phyloP scores from a whole-genome alignment of 2,329 filamentous ascomycete genomes.

The Karstenula rhodostoma region DNA sequence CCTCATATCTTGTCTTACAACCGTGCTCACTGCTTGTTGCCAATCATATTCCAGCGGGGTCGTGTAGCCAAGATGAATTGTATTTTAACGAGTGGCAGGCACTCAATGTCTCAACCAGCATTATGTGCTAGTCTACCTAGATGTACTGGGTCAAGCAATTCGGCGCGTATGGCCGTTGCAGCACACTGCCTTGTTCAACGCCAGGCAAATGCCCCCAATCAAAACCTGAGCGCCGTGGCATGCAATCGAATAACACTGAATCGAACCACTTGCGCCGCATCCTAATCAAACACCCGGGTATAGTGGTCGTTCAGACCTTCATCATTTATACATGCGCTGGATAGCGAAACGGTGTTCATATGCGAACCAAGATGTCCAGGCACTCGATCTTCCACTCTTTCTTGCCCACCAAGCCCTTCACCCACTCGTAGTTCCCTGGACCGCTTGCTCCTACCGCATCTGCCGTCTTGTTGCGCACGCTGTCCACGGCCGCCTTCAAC shows the following conservation, averaged over 20 bases:
- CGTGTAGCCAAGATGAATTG: not conserved
- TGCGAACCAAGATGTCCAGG: constrained; percentile 83
- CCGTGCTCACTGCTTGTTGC: not conserved
- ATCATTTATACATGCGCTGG: constrained; percentile 5
- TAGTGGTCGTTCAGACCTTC: constrained; percentile 7
- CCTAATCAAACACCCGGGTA: not conserved
- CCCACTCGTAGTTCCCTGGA: constrained; percentile 76
- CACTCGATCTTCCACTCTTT: constrained; percentile 92
- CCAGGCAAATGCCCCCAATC: constrained; percentile 31
- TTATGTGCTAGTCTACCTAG: not conserved
- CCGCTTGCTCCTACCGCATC: constrained; percentile 66
- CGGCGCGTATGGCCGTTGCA: not conserved
- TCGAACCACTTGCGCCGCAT: not conserved
- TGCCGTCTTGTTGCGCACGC: constrained; percentile 39
- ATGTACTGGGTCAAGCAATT: not conserved
- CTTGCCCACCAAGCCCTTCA: constrained; percentile 80
- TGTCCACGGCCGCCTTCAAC: constrained; percentile 38
- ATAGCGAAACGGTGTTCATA: constrained; percentile 48
- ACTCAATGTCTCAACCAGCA: not conserved
- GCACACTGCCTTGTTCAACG: constrained; percentile 18
- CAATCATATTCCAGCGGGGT: not conserved
- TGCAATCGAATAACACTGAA: constrained; percentile 19
- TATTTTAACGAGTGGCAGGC: not conserved
- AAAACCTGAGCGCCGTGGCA: constrained; percentile 25
- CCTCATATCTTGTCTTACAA: not conserved